Base-by-base conservation (phyloP, 352 stramenopile genomes). In the Pythium monospermum region DNA sequence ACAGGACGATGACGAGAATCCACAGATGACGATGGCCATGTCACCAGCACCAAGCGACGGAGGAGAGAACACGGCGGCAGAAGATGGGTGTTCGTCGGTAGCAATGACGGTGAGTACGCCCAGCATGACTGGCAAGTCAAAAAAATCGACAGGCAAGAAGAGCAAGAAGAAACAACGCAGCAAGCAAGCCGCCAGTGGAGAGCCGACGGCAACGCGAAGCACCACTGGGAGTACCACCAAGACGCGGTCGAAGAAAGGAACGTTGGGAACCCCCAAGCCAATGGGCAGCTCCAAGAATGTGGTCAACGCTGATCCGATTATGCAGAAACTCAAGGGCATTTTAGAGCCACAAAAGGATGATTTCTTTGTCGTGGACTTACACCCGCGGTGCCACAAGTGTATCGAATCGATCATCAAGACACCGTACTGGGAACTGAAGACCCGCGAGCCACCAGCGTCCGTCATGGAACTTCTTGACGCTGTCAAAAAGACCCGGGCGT, bases 311-410 rank as follows among this genome's bases (percentile, higher is more conserved):
- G 96, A 99, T 53, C 94, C 92, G 39, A 85, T 99, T 22, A 99
- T 99, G 94, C 85, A 97, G 49, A 98, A 98, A 62, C 85, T 99
- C 10, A 97, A 97, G 35, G 91, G 96, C 21, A 98, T 98, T 42
- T 86, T 99, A 39, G 84, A 98, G 46, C 96, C 95, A n/a, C 98
- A 99, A 79, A 99, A 99, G 61, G 95, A 99, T 22, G 96, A 97
- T 58, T 99, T 99, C 49, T 97, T 99, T 64, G 97, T 99, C 31
- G 96, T 98, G 8, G 95, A 97, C 60, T 69, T 99, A 38, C 79
- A 96, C 46, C 85, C 66, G 32, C 83, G 76, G 53, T 94, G 73
- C 72, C 95, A 92, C 72, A 98, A 89, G 69, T 96, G 85, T 53
- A 71, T 40, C 23, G 83, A 54, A 48, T 82, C 59, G 61, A 96